These are phyloP conservation scores for Chalciporus piperatus DNA, from an alignment of 768 basidiomycete genomes.

Conservation along the genomic window DNA sequence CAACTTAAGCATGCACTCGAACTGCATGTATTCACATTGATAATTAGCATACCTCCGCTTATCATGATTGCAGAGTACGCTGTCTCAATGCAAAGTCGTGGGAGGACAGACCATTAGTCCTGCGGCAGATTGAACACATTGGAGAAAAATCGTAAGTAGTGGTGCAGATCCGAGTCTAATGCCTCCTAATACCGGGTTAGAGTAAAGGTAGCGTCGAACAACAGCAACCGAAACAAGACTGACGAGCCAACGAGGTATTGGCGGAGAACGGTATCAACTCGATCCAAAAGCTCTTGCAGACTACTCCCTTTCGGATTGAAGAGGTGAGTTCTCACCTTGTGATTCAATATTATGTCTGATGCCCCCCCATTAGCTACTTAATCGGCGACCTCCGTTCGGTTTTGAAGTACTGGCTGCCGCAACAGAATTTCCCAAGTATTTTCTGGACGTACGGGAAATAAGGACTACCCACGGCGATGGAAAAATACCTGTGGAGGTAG, in stretches of 20 bases:
- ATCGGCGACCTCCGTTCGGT: constrained; percentile 74
- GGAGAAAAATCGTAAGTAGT: constrained; percentile 83
- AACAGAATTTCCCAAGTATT: constrained; percentile 65
- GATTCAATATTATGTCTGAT: background rate
- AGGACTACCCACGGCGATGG: constrained; percentile 42
- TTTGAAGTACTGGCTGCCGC: constrained; percentile 59
- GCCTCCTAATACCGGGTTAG: constrained; percentile 12
- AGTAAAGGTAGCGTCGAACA: constrained; percentile 21
- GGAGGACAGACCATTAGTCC: constrained; percentile 83
- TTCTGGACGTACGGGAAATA: constrained; percentile 48
- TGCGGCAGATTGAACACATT: constrained; percentile 86
- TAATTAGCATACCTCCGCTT: background rate
- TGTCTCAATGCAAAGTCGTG: constrained; percentile 83
- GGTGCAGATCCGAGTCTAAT: background rate
- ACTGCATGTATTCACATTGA: constrained; percentile 44
- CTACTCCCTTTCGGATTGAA: constrained; percentile 63
- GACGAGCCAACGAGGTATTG: constrained; percentile 52
- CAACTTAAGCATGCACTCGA: constrained; percentile 75
- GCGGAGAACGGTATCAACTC: constrained; percentile 70
- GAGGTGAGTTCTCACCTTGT: constrained; percentile 38
- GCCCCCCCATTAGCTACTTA: constrained; percentile 52
- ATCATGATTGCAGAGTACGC: constrained; percentile 52
- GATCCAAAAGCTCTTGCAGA: constrained; percentile 52
- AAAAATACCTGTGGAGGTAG: constrained; percentile 52
- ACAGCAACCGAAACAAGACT: constrained; percentile 1